Evolutionary conservation across 257 asterid species (phyloP), one percentile per base, ranked within the genome.

Genomic region (Prunella vulgaris): DNA sequence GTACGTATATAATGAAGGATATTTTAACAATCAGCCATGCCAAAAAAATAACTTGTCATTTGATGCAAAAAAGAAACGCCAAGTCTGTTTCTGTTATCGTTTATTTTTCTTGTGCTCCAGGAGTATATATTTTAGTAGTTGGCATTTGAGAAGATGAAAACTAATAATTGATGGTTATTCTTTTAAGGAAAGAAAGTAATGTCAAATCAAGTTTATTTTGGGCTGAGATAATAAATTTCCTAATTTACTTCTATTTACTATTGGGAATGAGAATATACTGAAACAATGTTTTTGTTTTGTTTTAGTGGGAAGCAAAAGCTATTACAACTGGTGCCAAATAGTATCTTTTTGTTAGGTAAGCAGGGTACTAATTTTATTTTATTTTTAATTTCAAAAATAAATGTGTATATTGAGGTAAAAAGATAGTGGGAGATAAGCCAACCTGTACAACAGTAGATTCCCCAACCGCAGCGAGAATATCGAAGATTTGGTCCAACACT

Each of bases 381-480:
- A 42, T 42, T 46, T 46, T n/a, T n/a, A n/a, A 15, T 46, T 46
- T 46, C 53, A 46, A n/a, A 46, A 1, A 46, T 8, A 52, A 21
- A 18, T 51, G 7, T 24, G 18, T 52, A 18, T 10, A 21, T 54
- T 54, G 32, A 54, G 57, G 12, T 21, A 22, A 56, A 56, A 56
- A 56, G 5, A 22, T n/a, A 9, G 62, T 6, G 13, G 10, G 15
- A 60, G 20, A 33, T 13, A 15, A 74, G 15, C 81, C 56, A 77
- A 94, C 99, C 99, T 91, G 95, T 64, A 86, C 75, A 25, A 85
- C 70, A 35, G 96, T 87, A 62, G 93, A 86, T 68, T 90, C 96
- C 48, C 93, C 97, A 49, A 83, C 74, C 58, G 85, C 82, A 33
- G 79, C 68, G 48, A 91, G 85, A 74, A 94, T 86, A 74, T 88